Base-by-base conservation (phyloP, 495 filamentous ascomycete species). In the Cercophora samala region DNA sequence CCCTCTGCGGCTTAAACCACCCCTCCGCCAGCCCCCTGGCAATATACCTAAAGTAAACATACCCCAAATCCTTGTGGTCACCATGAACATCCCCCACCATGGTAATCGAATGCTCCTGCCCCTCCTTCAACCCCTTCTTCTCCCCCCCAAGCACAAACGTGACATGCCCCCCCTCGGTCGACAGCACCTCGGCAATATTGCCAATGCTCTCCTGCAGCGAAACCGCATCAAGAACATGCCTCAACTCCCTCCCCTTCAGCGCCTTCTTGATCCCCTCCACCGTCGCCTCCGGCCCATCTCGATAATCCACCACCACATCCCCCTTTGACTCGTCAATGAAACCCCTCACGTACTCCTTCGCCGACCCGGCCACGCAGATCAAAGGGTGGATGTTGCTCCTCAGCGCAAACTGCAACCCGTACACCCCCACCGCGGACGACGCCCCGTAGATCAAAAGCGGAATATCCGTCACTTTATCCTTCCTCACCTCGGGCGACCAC, bases 291-390 rank as follows among this genome's bases (percentile, higher is more conserved):
- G 86, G 76, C 13, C 87, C 87, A 0, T 79, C 75, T 21, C 90
- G 88, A 71, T 94, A 93, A 77, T 93, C 91, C 63, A 93, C 69
- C 19, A 93, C 78, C 0, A 79, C 75, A 71, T 94, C 91, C 59
- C 91, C 91, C 73, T 89, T 90, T 63, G 69, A 70, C 46, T 72
- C 73, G 72, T 90, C 87, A 53, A 94, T 81, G 37, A 92, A 74
- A 0, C 70, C 75, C 72, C 86, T 81, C 0, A 92, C 87, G 69
- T 84, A 86, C 4, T 83, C 53, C 15, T 72, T 75, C 11, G 86
- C 85, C 21, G 78, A 77, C 1, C 90, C 90, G 1, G 90, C 90
- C 5, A 93, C 79, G 51, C 77, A 85, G 64, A 93, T 88, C n/a
- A 93, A 66, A 0, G 90, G 91, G 73, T 92, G 89, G 66, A 93